Conservation (phyloP, 352 stramenopile genomes). For the Saprolegnia diclina region DNA sequence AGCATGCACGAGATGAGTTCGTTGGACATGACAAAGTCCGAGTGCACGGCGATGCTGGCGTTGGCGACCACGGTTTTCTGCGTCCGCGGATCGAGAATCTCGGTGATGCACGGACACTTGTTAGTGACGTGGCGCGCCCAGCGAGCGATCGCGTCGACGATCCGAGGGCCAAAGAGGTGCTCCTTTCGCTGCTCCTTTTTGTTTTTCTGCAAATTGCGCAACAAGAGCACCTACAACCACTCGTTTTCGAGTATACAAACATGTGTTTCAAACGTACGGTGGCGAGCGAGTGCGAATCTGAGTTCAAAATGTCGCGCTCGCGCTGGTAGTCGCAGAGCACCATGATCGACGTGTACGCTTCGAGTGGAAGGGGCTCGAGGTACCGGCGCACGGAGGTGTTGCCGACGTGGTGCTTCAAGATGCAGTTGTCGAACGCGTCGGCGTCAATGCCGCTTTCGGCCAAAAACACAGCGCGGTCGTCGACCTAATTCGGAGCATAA, state of each 20-base stretch:
- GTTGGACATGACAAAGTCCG: constrained; percentile 86
- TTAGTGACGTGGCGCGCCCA: constrained; percentile 21
- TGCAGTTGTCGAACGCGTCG: constrained; percentile 44
- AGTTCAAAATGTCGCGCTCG: constrained; percentile 77
- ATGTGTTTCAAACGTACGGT: constrained; percentile 11
- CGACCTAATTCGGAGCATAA: constrained; percentile 19
- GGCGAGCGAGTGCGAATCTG: constrained; percentile 78
- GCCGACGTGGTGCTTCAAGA: constrained; percentile 60
- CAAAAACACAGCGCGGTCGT: constrained; percentile 60
- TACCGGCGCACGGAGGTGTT: constrained; percentile 78
- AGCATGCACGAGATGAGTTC: constrained; percentile 80
- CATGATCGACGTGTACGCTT: constrained; percentile 80
- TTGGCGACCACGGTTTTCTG: constrained; percentile 73
- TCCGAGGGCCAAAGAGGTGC: constrained; percentile 1
- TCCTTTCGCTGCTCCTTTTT: constrained; percentile 1
- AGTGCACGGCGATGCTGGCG: constrained; percentile 58
- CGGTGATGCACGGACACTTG: constrained; percentile 71
- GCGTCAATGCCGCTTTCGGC: constrained; percentile 51
- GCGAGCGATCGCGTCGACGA: background rate
- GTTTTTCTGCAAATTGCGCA: constrained; percentile 64
- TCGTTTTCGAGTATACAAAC: background rate
- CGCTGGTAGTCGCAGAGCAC: constrained; percentile 69
- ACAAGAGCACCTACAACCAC: constrained; percentile 51
- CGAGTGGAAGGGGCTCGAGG: constrained; percentile 52
- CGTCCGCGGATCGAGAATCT: constrained; percentile 81